A percentile compares a stretch with the other conserved stretches of the same genome.
Evolutionary conservation across 2,329 filamentous ascomycete species (phyloP).

Genomic region (Ascochyta clinopodiicola): DNA sequence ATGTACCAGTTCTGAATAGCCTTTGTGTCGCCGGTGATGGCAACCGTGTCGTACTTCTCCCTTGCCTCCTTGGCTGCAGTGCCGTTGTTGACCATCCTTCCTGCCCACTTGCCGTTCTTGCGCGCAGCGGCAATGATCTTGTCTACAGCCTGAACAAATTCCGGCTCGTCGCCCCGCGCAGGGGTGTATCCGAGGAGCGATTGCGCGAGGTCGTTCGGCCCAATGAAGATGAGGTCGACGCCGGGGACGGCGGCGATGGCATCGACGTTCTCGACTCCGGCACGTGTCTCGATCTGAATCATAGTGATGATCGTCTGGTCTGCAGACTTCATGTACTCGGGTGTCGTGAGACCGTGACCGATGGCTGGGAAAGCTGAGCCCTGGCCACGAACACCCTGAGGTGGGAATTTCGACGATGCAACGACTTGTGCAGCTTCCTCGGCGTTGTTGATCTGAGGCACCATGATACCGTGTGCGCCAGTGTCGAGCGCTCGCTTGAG

Average conservation of each 20-base stretch:
- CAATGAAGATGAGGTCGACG: conserved; percentile 69
- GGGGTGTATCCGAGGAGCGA: conserved; percentile 64
- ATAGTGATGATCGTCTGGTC: conserved; percentile 67
- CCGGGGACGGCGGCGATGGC: conserved; percentile 67
- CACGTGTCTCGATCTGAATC: conserved; percentile 71
- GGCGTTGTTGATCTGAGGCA: conserved; percentile 62
- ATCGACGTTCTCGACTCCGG: conserved; percentile 66
- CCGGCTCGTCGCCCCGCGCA: conserved; percentile 60
- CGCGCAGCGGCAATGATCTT: conserved; percentile 60
- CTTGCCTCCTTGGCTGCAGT: conserved; percentile 49
- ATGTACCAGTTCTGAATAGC: conserved; percentile 60
- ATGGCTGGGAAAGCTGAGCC: conserved; percentile 63
- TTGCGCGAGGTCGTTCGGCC: conserved; percentile 68
- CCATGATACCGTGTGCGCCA: conserved; percentile 64
- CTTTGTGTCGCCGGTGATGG: conserved; percentile 55
- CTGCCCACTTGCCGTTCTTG: conserved; percentile 70
- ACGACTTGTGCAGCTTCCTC: conserved; percentile 55
- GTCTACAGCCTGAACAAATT: conserved; percentile 64
- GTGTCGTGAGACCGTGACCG: conserved; percentile 55
- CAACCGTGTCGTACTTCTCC: conserved; percentile 53
- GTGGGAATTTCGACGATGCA: conserved; percentile 63
- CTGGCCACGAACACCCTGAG: conserved; percentile 61
- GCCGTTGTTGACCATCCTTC: conserved; percentile 57
- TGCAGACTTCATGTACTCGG: conserved; percentile 64
- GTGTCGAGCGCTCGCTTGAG: conserved; percentile 64